phyloP scores from a whole-genome alignment of 1,284 basidiomycete genomes.

The Spongiforma sp. region DNA sequence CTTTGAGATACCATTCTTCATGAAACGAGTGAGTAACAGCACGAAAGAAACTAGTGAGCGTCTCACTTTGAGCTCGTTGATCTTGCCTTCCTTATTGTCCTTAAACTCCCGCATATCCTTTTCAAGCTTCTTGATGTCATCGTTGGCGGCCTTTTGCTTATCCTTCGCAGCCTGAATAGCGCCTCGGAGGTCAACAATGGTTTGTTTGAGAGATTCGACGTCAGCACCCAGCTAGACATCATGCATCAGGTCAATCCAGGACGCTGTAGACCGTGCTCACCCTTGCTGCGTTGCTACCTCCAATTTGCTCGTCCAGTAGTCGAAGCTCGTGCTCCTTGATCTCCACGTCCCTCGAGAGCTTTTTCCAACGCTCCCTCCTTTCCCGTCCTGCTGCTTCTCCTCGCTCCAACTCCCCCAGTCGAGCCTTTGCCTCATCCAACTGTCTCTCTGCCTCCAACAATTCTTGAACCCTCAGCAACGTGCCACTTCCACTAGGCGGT shows the following conservation, averaged over 20 bases:
- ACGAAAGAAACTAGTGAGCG: not conserved
- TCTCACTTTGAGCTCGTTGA: slow-evolving; percentile 88
- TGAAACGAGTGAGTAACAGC: slow-evolving; percentile 12
- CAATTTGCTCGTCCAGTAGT: slow-evolving; percentile 86
- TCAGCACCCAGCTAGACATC: slow-evolving; percentile 75
- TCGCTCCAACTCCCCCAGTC: slow-evolving; percentile 60
- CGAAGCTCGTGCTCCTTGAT: slow-evolving; percentile 89
- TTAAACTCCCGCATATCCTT: slow-evolving; percentile 99
- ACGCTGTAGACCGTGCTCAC: slow-evolving; percentile 50
- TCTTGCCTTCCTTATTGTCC: slow-evolving; percentile 97
- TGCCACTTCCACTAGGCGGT: slow-evolving; percentile 76
- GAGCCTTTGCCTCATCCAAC: slow-evolving; percentile 58
- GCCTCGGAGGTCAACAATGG: slow-evolving; percentile 69
- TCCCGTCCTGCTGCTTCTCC: slow-evolving; percentile 62
- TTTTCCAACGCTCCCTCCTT: slow-evolving; percentile 74
- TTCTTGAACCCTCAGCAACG: slow-evolving; percentile 88
- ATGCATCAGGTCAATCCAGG: slow-evolving; percentile 1
- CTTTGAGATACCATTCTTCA: slow-evolving; percentile 71
- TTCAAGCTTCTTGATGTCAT: slow-evolving; percentile 87
- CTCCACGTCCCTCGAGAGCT: slow-evolving; percentile 76
- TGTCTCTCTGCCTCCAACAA: slow-evolving; percentile 63
- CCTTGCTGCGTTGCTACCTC: slow-evolving; percentile 87
- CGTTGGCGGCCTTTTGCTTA: slow-evolving; percentile 78
- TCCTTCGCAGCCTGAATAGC: slow-evolving; percentile 72
- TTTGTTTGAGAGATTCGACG: slow-evolving; percentile 75